Conservation (phyloP, 768 basidiomycete genomes). For the Suillus luteus region DNA sequence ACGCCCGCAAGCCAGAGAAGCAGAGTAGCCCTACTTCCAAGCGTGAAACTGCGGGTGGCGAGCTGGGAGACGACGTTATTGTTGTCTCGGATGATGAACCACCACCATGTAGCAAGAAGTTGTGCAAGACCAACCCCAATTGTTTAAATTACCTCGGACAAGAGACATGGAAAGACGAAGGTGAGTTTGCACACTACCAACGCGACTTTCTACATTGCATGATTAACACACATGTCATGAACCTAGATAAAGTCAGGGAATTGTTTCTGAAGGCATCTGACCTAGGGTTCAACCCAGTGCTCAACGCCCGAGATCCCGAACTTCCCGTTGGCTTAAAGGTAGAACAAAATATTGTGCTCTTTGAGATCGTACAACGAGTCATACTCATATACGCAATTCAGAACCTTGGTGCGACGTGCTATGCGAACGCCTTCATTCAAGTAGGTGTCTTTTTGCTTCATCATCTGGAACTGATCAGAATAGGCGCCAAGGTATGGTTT, state of each 20-base stretch:
- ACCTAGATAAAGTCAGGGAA: slow-evolving; percentile 50
- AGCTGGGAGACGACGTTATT: slow-evolving; percentile 63
- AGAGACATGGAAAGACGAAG: slow-evolving; percentile 76
- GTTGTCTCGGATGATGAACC: slow-evolving; percentile 70
- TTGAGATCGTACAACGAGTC: slow-evolving; percentile 6
- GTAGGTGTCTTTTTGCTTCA: slow-evolving; percentile 38
- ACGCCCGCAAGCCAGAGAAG: slow-evolving; percentile 32
- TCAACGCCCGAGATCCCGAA: slow-evolving; percentile 49
- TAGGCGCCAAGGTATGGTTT: slow-evolving; percentile 77
- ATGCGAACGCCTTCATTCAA: slow-evolving; percentile 94
- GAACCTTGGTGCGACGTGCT: slow-evolving; percentile 98
- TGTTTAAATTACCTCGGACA: slow-evolving; percentile 90
- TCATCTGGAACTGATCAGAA: slow-evolving; percentile 13
- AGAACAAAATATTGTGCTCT: slow-evolving; percentile 7
- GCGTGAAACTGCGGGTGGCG: slow-evolving; percentile 35
- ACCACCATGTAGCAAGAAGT: slow-evolving; percentile 55
- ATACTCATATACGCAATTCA: slow-evolving; percentile 31
- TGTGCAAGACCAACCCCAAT: slow-evolving; percentile 76
- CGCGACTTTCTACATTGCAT: slow-evolving; percentile 12
- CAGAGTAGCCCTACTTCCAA: slow-evolving; percentile 16
- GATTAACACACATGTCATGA: slow-evolving; percentile 19
- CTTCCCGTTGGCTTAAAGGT: slow-evolving; percentile 81
- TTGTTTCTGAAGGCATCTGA: slow-evolving; percentile 54
- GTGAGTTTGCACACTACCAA: slow-evolving; percentile 37
- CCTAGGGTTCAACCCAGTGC: slow-evolving; percentile 56